Evolutionary conservation across 1,284 basidiomycete species (phyloP).

Genomic region (Pisolithus thermaeus): DNA sequence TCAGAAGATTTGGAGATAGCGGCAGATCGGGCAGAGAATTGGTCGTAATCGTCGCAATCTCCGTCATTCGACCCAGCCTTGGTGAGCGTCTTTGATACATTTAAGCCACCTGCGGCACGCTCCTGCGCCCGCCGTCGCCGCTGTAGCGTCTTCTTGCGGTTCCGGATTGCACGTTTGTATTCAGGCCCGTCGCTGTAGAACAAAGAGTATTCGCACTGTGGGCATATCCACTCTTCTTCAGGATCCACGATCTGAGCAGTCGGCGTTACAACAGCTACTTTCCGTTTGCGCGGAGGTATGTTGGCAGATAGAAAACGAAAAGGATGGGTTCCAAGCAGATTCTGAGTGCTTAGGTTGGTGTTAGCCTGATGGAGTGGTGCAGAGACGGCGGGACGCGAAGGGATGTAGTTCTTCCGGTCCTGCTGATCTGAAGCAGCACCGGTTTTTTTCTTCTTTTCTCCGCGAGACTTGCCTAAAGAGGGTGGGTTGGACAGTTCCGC

Average conservation of each 20-base stretch:
- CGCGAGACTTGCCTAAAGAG: constrained; percentile 31
- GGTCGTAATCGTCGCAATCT: constrained; percentile 33
- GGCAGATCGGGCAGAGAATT: constrained; percentile 4
- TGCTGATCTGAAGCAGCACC: constrained; percentile 87
- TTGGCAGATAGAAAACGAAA: constrained; percentile 64
- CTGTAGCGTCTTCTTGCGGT: constrained; percentile 72
- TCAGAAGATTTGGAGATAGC: constrained; percentile 21
- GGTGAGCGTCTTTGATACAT: constrained; percentile 22
- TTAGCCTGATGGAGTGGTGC: constrained; percentile 36
- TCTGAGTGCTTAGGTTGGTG: constrained; percentile 38
- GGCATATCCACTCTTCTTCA: constrained; percentile 83
- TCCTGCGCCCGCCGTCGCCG: constrained; percentile 72
- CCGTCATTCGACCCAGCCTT: constrained; percentile 30
- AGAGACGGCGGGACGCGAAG: constrained; percentile 67
- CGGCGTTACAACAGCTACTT: constrained; percentile 21
- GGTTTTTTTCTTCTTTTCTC: constrained; percentile 83
- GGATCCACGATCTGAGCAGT: constrained; percentile 48
- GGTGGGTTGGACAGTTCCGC: constrained; percentile 36
- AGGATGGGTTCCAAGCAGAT: constrained; percentile 52
- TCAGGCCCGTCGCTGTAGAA: constrained; percentile 74
- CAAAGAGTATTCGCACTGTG: constrained; percentile 81
- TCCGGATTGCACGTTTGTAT: constrained; percentile 61
- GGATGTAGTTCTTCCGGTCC: constrained; percentile 83
- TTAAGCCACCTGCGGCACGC: constrained; percentile 52
- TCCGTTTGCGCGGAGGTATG: constrained; percentile 47